A percentile compares a stretch with the other conserved stretches of the same genome.
Evolutionary conservation across 2,329 filamentous ascomycete species (phyloP).

Genomic region (Curvularia hawaiiensis): DNA sequence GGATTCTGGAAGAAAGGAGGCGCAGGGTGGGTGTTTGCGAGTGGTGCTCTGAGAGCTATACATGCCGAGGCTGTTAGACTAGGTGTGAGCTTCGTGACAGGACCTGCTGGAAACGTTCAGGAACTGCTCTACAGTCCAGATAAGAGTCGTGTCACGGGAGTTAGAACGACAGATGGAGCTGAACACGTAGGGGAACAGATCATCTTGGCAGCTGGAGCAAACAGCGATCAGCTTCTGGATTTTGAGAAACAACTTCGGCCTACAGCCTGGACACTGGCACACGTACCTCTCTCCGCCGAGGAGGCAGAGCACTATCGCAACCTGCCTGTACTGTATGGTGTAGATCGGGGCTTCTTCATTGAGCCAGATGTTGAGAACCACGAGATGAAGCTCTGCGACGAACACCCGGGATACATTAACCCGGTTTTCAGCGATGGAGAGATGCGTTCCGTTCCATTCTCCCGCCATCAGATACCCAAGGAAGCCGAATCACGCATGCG

Average conservation of each 20-base stretch:
- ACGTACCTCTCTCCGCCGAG: slow-evolving; percentile 55
- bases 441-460: slow-evolving; percentile 48
- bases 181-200: slow-evolving; percentile 51
- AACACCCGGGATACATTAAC: slow-evolving; percentile 63
- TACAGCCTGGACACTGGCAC: slow-evolving; percentile 60
- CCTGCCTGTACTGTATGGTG: slow-evolving; percentile 57
- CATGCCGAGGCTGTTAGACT: slow-evolving; percentile 52
- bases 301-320: slow-evolving; percentile 55
- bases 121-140: slow-evolving; percentile 42
- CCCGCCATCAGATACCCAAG: slow-evolving; percentile 53
- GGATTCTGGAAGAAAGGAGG: slow-evolving; percentile 54
- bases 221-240: slow-evolving; percentile 54
- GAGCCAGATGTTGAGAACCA: slow-evolving; percentile 53
- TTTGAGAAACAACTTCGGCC: slow-evolving; percentile 59
- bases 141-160: slow-evolving; percentile 49
- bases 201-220: slow-evolving; percentile 58
- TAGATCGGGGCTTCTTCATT: slow-evolving; percentile 58
- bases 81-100: slow-evolving; percentile 56
- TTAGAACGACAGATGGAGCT: slow-evolving; percentile 50
- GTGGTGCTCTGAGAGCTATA: slow-evolving; percentile 55
- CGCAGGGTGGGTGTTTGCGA: slow-evolving; percentile 61
- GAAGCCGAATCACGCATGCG: slow-evolving; percentile 56
- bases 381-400: slow-evolving; percentile 59
- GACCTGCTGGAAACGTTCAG: slow-evolving; percentile 47
- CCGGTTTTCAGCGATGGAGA: slow-evolving; percentile 40